phyloP scores from a whole-genome alignment of 257 asterid species.

The Nicotiana benthamiana region DNA sequence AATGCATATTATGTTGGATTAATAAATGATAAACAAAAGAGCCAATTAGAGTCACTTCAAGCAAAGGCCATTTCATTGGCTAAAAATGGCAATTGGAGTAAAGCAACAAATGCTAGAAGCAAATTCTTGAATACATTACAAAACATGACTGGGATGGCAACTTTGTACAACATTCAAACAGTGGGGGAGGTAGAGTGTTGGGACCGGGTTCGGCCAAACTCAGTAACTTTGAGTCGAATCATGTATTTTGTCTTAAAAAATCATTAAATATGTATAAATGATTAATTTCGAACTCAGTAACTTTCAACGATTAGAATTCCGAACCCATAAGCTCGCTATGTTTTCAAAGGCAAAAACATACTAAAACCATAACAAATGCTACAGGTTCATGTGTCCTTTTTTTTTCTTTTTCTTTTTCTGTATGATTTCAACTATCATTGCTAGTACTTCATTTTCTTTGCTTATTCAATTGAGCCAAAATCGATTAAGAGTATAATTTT shows the following conservation, averaged over 20 bases:
- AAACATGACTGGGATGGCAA: slow-evolving; percentile 69
- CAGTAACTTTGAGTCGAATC: too few species aligned
- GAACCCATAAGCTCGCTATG: too few species aligned
- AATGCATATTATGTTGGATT: slow-evolving; percentile 43
- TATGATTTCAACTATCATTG: background rate
- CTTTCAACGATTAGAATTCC: too few species aligned
- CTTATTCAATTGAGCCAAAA: background rate
- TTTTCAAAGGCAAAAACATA: too few species aligned
- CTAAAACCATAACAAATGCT: too few species aligned
- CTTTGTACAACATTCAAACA: slow-evolving; percentile 52
- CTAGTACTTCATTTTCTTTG: background rate
- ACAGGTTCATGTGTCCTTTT: background rate
- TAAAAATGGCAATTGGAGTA: slow-evolving; percentile 42
- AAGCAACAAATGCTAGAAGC: slow-evolving; percentile 39
- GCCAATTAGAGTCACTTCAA: slow-evolving; percentile 46
- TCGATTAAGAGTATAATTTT: background rate
- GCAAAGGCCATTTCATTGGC: slow-evolving; percentile 20
- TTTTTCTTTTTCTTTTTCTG: background rate
- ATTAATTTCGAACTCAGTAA: too few species aligned
- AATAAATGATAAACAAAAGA: slow-evolving; percentile 52
- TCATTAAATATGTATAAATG: too few species aligned
- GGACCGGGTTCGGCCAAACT: too few species aligned
- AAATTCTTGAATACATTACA: slow-evolving; percentile 28
- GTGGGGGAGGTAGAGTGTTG: too few species aligned
- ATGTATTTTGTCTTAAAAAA: too few species aligned